Conservation (phyloP, 2,329 filamentous ascomycete species). For the Westerdykella ornata region DNA sequence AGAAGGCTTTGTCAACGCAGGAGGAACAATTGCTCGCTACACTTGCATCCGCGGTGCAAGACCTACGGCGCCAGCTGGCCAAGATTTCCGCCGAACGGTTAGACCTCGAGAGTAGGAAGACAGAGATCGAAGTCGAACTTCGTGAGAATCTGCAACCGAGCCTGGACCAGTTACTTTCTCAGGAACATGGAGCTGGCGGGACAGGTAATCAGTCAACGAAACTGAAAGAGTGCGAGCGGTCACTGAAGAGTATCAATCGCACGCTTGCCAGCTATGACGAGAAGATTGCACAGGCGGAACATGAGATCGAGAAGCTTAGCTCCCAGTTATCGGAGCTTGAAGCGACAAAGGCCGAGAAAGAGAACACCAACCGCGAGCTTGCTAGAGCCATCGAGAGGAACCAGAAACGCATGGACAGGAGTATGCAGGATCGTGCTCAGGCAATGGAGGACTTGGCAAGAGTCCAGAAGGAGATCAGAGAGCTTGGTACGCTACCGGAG, state of each 20-base stretch:
- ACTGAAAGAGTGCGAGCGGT: constrained; percentile 70
- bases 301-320: constrained; percentile 57
- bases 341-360: constrained; percentile 55
- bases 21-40: constrained; percentile 76
- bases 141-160: constrained; percentile 83
- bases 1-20: constrained; percentile 74
- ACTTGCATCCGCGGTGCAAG: constrained; percentile 62
- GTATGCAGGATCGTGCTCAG: constrained; percentile 77
- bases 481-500: constrained; percentile 86
- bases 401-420: constrained; percentile 87
- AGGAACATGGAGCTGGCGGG: constrained; percentile 45
- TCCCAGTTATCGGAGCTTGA: constrained; percentile 53
- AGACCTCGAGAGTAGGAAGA: constrained; percentile 73
- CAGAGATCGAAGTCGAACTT: constrained; percentile 76
- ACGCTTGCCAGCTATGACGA: constrained; percentile 59
- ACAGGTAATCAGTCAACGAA: constrained; percentile 50
- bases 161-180: constrained; percentile 64
- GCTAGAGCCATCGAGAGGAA: constrained; percentile 73
- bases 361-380: constrained; percentile 68
- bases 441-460: constrained; percentile 71
- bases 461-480: constrained; percentile 80
- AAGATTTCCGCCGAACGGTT: constrained; percentile 66
- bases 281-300: constrained; percentile 68
- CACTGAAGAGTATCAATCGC: constrained; percentile 71
- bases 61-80: constrained; percentile 69